phyloP scores from a whole-genome alignment of 257 asterid genomes.

The Solanum rostratum region DNA sequence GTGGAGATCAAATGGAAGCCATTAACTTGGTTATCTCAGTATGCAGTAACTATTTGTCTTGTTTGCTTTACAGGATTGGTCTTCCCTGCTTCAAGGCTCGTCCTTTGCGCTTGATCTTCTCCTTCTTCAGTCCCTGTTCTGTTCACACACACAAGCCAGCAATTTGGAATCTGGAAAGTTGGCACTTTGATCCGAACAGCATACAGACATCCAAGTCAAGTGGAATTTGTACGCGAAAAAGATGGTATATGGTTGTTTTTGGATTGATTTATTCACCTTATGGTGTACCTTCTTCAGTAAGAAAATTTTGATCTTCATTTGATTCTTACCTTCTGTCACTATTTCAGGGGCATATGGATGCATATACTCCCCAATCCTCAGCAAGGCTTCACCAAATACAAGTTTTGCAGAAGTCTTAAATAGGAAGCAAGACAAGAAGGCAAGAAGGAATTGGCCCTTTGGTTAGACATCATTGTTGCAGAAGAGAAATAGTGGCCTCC shows the following conservation, averaged over 20 bases:
- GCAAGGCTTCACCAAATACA: not conserved
- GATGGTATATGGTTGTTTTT: not conserved
- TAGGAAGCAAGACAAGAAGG: not conserved
- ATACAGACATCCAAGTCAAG: not conserved
- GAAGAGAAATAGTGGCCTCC: not conserved
- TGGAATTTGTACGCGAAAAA: not conserved
- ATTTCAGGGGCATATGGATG: not conserved
- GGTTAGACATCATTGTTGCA: not conserved
- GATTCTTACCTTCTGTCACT: not conserved
- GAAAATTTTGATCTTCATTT: not conserved
- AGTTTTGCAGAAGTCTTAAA: not conserved
- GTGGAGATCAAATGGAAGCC: conserved; percentile 96
- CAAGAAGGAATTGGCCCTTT: not conserved
- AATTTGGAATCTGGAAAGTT: not conserved
- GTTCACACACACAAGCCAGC: not conserved
- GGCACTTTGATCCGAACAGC: not conserved
- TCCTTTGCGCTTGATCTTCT: conserved; percentile 35
- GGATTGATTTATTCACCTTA: not conserved
- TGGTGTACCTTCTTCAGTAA: not conserved
- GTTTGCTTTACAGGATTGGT: conserved; percentile 47
- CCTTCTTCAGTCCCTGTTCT: not conserved
- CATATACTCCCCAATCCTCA: not conserved
- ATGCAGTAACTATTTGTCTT: conserved; percentile 45
- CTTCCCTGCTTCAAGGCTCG: conserved; percentile 50
- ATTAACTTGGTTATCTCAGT: conserved; percentile 52